phyloP scores from a whole-genome alignment of 257 asterid genomes.

The Prunella vulgaris region DNA sequence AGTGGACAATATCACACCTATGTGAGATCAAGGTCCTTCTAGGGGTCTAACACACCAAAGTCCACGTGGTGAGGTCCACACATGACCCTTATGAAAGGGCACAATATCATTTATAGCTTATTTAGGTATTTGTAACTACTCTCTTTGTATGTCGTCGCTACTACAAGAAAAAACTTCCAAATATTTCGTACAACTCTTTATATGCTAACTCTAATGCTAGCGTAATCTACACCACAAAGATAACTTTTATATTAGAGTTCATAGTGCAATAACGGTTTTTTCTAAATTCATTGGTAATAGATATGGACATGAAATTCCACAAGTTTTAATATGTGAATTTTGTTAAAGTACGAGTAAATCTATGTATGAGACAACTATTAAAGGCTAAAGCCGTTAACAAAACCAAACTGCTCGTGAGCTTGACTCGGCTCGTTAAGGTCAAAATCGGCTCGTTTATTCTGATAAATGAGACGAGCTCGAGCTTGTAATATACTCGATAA shows the following conservation, averaged over 20 bases:
- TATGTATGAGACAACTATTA: neutral
- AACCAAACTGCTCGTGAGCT: too few species aligned
- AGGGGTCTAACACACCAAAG: neutral
- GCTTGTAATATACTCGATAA: too few species aligned
- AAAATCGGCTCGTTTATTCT: too few species aligned
- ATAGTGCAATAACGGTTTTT: neutral
- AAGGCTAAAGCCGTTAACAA: too few species aligned
- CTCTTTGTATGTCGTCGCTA: neutral
- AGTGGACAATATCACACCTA: too few species aligned
- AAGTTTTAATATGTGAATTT: neutral
- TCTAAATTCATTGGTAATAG: neutral
- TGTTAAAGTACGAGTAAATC: neutral
- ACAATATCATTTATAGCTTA: neutral
- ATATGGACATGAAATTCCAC: neutral
- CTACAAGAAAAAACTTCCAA: neutral
- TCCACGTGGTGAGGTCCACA: neutral
- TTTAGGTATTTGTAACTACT: neutral
- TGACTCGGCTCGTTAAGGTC: too few species aligned
- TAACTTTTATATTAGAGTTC: neutral
- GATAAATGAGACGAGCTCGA: too few species aligned
- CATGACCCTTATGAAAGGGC: neutral
- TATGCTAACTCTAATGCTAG: neutral
- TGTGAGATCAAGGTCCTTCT: too few species aligned
- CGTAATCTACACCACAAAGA: neutral
- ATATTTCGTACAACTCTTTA: neutral